phyloP scores from a whole-genome alignment of 371 early-diverging fungal genomes.

The Actinomortierella ambigua region DNA sequence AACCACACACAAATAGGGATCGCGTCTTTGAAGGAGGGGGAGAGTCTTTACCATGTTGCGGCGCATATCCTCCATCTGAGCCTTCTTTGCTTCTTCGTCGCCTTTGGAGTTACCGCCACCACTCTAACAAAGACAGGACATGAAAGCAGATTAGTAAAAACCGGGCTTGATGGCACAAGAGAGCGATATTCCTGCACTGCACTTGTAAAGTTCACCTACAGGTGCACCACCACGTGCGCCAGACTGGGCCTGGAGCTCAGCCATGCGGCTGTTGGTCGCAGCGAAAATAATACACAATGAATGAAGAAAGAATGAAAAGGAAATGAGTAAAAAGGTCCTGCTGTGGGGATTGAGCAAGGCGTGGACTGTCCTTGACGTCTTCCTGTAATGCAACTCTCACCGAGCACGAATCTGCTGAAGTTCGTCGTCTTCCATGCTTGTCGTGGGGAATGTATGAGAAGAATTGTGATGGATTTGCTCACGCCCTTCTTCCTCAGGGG shows the following conservation, averaged over 20 bases:
- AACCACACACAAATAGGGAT: background rate
- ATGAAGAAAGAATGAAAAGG: background rate
- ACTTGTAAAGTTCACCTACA: constrained; percentile 10
- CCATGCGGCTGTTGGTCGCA: constrained; percentile 45
- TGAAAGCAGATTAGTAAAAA: no score
- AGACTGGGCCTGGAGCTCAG: constrained; percentile 39
- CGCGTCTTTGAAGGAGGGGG: background rate
- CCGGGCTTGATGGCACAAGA: background rate
- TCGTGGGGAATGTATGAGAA: no score
- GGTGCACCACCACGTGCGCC: constrained; percentile 33
- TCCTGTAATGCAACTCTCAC: constrained; percentile 68
- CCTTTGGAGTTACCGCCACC: constrained; percentile 27
- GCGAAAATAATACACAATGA: constrained; percentile 4
- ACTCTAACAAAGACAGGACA: constrained; percentile 11
- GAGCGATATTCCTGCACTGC: background rate
- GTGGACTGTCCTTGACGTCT: constrained; percentile 9
- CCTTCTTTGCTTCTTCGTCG: constrained; percentile 48
- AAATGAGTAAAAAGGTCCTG: constrained; percentile 1
- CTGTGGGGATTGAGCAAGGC: constrained; percentile 49
- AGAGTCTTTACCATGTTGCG: constrained; percentile 67
- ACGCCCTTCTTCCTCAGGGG: background rate
- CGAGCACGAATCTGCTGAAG: constrained; percentile 83
- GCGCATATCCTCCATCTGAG: constrained; percentile 86
- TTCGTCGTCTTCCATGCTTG: constrained; percentile 83
- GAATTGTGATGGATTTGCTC: no score